Evolutionary conservation across 1,284 basidiomycete species (phyloP).

Genomic region (Microbotryum violaceum): DNA sequence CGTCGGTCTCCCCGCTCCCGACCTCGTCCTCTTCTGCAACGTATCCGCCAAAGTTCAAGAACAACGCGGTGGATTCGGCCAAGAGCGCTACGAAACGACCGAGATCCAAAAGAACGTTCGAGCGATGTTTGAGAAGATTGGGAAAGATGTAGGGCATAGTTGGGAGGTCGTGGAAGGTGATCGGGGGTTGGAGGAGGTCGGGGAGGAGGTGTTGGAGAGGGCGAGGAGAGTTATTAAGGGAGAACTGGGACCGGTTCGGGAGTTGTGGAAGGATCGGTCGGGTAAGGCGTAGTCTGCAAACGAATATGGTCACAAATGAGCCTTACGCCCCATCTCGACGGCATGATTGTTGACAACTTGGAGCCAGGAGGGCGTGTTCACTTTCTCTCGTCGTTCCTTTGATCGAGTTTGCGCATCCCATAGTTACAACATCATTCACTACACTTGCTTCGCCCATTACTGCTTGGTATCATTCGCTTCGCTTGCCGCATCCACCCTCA

Average conservation of each 20-base stretch:
- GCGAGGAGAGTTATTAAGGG: conserved; percentile 44
- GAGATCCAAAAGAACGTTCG: conserved; percentile 61
- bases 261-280: conserved; percentile 22
- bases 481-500: too few relatives aligned
- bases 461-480: too few relatives aligned
- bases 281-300: too few relatives aligned
- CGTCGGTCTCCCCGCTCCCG: conserved; percentile 74
- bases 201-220: conserved; percentile 51
- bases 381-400: too few relatives aligned
- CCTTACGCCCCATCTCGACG: too few relatives aligned
- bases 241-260: conserved; percentile 7
- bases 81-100: conserved; percentile 56
- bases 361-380: too few relatives aligned
- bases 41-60: conserved; percentile 64
- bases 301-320: too few relatives aligned
- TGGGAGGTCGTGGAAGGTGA: conserved; percentile 67
- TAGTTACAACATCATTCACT: too few relatives aligned
- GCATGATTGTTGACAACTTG: too few relatives aligned
- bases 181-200: conserved; percentile 52
- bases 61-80: conserved; percentile 75
- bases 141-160: conserved; percentile 41
- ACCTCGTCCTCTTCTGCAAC: conserved; percentile 80
- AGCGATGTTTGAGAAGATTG: conserved; percentile 57
- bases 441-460: too few relatives aligned
- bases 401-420: too few relatives aligned